These are phyloP conservation scores for Cryptosporidium xiaoi DNA, from an alignment of 169 alveolate genomes.

Conservation along the genomic window DNA sequence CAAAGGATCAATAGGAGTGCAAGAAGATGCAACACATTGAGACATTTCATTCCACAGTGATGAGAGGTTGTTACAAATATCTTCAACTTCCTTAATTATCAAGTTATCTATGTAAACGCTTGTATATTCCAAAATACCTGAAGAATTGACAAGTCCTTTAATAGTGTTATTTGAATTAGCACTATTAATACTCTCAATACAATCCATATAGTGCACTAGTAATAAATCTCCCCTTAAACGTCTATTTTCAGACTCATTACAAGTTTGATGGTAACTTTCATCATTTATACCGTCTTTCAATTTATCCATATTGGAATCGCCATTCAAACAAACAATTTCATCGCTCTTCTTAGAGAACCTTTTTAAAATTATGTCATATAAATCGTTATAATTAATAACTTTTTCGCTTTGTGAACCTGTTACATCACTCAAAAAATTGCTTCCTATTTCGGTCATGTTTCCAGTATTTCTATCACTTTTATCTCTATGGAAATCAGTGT, in stretches of 20 bases:
- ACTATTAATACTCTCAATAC: not conserved
- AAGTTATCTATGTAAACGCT: not conserved
- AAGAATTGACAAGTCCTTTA: conserved; percentile 7
- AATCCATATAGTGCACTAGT: conserved; percentile 22
- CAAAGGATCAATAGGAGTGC: conserved; percentile 56
- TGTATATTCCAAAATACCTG: conserved; percentile 1
- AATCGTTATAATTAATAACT: conserved; percentile 11
- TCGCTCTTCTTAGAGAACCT: not conserved
- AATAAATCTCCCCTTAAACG: not conserved
- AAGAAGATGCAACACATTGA: conserved; percentile 44
- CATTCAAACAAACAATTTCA: not conserved
- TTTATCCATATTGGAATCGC: not conserved
- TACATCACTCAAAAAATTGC: conserved; percentile 11
- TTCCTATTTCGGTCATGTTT: not conserved
- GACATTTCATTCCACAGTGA: conserved; percentile 70
- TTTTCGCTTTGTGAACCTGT: not conserved
- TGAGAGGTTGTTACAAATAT: conserved; percentile 23
- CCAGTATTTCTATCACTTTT: conserved; percentile 7
- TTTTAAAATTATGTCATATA: conserved; percentile 21
- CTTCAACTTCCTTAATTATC: not conserved
- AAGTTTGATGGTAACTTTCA: not conserved
- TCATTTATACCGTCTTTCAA: not conserved
- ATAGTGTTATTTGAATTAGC: conserved; percentile 1
- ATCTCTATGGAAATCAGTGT: conserved; percentile 4
- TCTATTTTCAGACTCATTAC: not conserved